Percentiles rank a stretch among this genome's conserved stretches.
Conservation (phyloP, 805 yeast genomes). For the Suhomyces sp. region DNA sequence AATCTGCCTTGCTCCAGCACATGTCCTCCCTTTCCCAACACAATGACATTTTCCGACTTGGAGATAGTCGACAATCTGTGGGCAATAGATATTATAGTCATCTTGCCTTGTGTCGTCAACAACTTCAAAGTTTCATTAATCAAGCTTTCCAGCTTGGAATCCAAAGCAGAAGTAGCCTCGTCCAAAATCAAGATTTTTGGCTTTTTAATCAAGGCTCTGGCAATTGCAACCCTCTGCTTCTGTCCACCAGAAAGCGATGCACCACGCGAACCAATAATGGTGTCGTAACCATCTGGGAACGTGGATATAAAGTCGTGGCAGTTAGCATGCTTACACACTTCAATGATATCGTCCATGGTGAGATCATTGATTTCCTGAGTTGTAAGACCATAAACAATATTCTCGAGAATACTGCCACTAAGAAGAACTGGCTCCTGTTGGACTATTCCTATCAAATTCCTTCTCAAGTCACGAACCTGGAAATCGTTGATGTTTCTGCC, state of each 20-base stretch:
- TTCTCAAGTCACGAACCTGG: constrained; percentile 49
- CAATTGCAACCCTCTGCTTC: constrained; percentile 74
- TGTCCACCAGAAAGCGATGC: constrained; percentile 70
- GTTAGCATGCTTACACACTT: constrained; percentile 51
- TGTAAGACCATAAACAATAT: constrained; percentile 52
- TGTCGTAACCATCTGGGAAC: constrained; percentile 60
- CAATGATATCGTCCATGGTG: constrained; percentile 41
- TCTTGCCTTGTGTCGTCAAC: constrained; percentile 34
- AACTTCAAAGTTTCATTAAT: constrained; percentile 41
- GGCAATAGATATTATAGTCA: constrained; percentile 45
- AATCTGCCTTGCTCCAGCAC: constrained; percentile 42
- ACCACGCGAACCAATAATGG: constrained; percentile 55
- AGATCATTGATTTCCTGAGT: constrained; percentile 31
- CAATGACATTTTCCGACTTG: constrained; percentile 43
- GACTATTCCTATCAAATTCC: constrained; percentile 52
- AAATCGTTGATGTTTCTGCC: constrained; percentile 47
- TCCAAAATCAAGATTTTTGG: constrained; percentile 65
- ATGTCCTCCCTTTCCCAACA: constrained; percentile 40
- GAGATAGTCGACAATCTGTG: constrained; percentile 45
- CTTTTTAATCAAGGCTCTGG: constrained; percentile 65
- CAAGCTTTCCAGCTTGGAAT: constrained; percentile 47
- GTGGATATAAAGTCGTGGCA: constrained; percentile 54
- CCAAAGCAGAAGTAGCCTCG: constrained; percentile 68
- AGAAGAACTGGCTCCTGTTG: constrained; percentile 62
- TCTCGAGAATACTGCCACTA: constrained; percentile 54